Evolutionary conservation across 108 stramenopile species (phyloP), one percentile per base, ranked within the genome.

Genomic region (Cylindrotheca closterium): DNA sequence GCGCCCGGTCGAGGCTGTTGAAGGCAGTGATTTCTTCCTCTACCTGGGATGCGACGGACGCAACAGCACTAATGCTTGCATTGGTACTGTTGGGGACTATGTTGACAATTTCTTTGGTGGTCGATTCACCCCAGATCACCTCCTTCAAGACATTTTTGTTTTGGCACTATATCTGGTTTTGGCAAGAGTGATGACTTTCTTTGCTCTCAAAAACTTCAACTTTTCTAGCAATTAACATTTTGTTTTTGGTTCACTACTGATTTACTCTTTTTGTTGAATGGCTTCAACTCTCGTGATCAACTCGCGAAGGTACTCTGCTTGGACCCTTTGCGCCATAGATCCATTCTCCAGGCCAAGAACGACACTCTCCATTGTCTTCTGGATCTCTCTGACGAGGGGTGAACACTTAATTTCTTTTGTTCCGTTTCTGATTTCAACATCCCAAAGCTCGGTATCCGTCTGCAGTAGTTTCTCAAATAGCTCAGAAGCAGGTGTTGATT

Each of bases 261-360:
- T 2, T 52, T 52, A 10, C 10, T 52, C 24, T 1, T 1, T 10
- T 52, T 18, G 1, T 17, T 25, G 53, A 23, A 55, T 52, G 3
- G 85, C 74, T 77, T 93, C 92, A 51, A 86, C 82, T 37, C 88
- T 68, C 18, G 78, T 77, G 10, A 89, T 71, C 27, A 96, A 54
- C 69, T 95, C 96, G 50, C 84, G 68, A 68, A 95, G 79, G 63
- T 72, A 96, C 71, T 96, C 96, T 0, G 96, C 96, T 78, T 92
- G 93, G 1, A 97, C 94, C 47, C 90, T 78, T 70, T 97, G 96
- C 46, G 85, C 77, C 85, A 92, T 90, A 54, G 83, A 84, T 17
- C 96, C 96, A 67, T 88, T 95, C 62, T 94, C 93, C 56, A 93
- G 65, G 24, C 84, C 85, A 46, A 97, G 65, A 47, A 97, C 86